Percentiles rank a stretch among this genome's conserved stretches.
Conservation (phyloP, 2,329 filamentous ascomycete genomes). For the Scedosporium dehoogii region DNA sequence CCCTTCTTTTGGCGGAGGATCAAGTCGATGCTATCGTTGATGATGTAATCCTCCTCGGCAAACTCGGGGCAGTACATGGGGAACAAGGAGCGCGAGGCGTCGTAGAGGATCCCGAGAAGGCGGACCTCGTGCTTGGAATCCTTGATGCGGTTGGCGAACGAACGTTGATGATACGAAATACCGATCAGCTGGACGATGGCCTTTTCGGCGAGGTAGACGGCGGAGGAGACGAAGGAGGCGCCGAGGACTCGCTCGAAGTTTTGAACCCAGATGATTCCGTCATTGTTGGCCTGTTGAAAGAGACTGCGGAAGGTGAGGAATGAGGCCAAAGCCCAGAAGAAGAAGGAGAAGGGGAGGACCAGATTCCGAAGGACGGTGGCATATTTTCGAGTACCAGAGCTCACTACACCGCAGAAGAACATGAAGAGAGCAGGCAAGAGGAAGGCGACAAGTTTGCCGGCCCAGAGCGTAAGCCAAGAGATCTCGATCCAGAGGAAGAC, state of each 20-base stretch:
- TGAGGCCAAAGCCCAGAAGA: constrained; percentile 56
- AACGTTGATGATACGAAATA: constrained; percentile 76
- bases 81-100: constrained; percentile 80
- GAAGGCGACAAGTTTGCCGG: constrained; percentile 54
- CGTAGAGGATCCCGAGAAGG: constrained; percentile 76
- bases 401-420: constrained; percentile 60
- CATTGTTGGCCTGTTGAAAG: constrained; percentile 24
- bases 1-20: constrained; percentile 47
- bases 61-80: constrained; percentile 91
- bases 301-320: constrained; percentile 53
- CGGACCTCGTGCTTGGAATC: constrained; percentile 80
- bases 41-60: constrained; percentile 80
- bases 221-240: constrained; percentile 56
- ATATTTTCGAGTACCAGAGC: constrained; percentile 61
- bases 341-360: constrained; percentile 56
- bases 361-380: constrained; percentile 54
- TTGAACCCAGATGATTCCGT: constrained; percentile 40
- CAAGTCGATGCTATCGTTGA: constrained; percentile 73
- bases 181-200: constrained; percentile 73
- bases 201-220: constrained; percentile 68
- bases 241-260: constrained; percentile 55
- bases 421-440: constrained; percentile 53
- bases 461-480: constrained; percentile 58
- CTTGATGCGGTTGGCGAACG: constrained; percentile 74
- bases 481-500: constrained; percentile 62